phyloP scores from a whole-genome alignment of 2,329 filamentous ascomycete genomes.

The Penicillium crustosum region DNA sequence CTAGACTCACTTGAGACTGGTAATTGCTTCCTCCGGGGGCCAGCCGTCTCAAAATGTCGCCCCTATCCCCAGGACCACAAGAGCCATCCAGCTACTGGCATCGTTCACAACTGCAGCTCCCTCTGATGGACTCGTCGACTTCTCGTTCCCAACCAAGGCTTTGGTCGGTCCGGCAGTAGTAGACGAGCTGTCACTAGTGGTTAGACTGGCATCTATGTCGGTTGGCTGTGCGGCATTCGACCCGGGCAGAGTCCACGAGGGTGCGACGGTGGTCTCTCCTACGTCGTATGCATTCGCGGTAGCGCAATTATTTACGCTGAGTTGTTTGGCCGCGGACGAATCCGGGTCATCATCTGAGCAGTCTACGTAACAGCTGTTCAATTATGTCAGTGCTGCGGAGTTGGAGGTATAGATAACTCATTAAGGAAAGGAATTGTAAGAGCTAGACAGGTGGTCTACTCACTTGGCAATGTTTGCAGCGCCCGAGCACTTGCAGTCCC shows the following conservation, averaged over 20 bases:
- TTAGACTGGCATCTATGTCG: not conserved
- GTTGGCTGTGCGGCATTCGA: conserved; percentile 9
- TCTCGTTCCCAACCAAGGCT: conserved; percentile 3
- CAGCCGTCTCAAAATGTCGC: conserved; percentile 2
- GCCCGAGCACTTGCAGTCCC: conserved; percentile 26
- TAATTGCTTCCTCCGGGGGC: not conserved
- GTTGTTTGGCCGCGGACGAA: conserved; percentile 13
- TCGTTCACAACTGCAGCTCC: conserved; percentile 15
- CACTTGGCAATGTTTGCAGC: conserved; percentile 24
- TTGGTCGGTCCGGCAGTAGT: conserved; percentile 7
- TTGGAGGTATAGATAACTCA: no score
- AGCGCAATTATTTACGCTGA: conserved; percentile 18
- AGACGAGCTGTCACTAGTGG: not conserved
- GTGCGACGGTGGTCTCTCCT: conserved; percentile 15
- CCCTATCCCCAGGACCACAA: conserved; percentile 17
- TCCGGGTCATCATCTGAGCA: conserved; percentile 19
- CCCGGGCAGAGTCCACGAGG: conserved; percentile 15
- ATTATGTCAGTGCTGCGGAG: not conserved
- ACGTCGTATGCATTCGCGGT: conserved; percentile 24
- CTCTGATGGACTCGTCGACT: conserved; percentile 15
- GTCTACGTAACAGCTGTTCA: conserved; percentile 21
- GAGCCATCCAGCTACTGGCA: conserved; percentile 18
- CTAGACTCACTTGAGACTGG: not conserved
- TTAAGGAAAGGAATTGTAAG: not conserved
- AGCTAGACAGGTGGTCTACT: not conserved